phyloP scores from a whole-genome alignment of 225 moss, liverwort and hornwort genomes.

The Pseudoscleropodium purum region DNA sequence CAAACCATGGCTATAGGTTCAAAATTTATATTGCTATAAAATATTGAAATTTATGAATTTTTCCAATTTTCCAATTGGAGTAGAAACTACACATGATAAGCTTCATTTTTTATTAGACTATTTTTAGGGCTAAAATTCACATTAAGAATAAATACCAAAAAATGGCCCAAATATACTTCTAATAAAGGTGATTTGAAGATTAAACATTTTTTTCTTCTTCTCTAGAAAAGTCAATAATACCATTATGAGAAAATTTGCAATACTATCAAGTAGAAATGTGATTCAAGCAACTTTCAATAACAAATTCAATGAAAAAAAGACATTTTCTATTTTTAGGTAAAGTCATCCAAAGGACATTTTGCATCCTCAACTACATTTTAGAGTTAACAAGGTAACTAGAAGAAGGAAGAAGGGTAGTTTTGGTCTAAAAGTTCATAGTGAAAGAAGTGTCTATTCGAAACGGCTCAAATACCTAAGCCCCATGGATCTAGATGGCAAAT shows the following conservation, averaged over 20 bases:
- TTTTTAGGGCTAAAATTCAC: background rate
- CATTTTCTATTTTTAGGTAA: background rate
- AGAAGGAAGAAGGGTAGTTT: rapidly evolving
- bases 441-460: rapidly evolving
- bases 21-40: background rate
- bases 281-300: background rate
- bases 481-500: background rate
- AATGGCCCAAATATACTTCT: background rate
- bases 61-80: rapidly evolving
- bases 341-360: background rate
- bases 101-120: background rate
- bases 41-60: background rate
- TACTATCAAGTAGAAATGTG: background rate
- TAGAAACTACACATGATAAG: background rate
- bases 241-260: background rate
- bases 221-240: background rate
- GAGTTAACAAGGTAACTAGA: background rate
- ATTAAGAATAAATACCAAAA: background rate
- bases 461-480: background rate
- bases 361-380: background rate
- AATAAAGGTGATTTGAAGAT: rapidly evolving
- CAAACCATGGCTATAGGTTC: too few species aligned
- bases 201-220: background rate
- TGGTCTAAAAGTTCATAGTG: rapidly evolving
- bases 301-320: background rate